These are phyloP conservation scores for Monosporascus sp. DNA, from an alignment of 2,329 filamentous ascomycete genomes.

Conservation along the genomic window DNA sequence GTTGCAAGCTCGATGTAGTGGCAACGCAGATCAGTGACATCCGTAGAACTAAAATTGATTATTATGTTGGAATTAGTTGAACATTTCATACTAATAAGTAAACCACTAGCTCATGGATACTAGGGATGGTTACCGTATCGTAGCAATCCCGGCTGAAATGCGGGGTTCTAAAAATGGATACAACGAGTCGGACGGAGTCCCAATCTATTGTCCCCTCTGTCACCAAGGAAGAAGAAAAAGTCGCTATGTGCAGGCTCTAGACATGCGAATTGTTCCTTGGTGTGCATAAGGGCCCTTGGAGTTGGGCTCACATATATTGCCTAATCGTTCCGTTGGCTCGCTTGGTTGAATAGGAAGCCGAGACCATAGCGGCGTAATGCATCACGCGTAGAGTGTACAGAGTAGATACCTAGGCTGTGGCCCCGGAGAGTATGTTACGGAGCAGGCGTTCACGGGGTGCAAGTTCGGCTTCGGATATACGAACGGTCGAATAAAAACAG, in stretches of 20 bases:
- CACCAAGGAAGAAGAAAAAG: background rate
- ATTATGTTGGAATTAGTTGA: too few relatives aligned
- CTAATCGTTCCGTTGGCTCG: background rate
- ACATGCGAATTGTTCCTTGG: background rate
- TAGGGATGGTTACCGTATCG: too few relatives aligned
- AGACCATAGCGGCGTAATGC: background rate
- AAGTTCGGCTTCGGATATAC: background rate
- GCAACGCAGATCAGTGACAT: too few relatives aligned
- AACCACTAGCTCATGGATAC: too few relatives aligned
- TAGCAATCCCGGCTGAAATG: background rate
- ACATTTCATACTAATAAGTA: too few relatives aligned
- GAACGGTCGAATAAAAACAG: background rate
- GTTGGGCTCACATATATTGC: background rate
- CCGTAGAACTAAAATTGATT: too few relatives aligned
- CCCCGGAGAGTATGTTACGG: background rate
- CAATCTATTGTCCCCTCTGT: background rate
- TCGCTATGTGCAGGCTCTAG: background rate
- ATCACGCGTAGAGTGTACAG: background rate
- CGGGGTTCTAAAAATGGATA: background rate
- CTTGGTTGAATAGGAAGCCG: background rate
- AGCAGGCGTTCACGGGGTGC: background rate
- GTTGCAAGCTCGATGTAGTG: too few relatives aligned
- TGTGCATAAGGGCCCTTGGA: background rate
- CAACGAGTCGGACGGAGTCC: too few relatives aligned
- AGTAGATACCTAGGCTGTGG: background rate